These are phyloP conservation scores for Haplosporangium gracile DNA, from an alignment of 192 early-diverging fungal genomes.

Conservation along the genomic window DNA sequence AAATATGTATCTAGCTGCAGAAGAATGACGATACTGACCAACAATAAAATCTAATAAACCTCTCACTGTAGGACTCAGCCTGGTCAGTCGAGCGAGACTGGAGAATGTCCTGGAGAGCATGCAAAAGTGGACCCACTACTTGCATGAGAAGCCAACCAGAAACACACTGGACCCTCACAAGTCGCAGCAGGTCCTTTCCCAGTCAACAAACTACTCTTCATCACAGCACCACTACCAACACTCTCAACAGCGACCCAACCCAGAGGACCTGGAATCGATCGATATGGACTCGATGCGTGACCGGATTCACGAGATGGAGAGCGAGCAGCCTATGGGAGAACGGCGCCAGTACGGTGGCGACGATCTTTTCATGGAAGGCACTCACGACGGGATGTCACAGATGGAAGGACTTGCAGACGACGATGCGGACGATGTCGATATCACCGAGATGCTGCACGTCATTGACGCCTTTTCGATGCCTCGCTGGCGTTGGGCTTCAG, in stretches of 20 bases:
- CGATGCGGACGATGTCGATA: constrained; percentile 63
- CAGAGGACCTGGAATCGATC: constrained; percentile 14
- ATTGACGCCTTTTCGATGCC: constrained; percentile 84
- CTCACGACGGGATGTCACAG: constrained; percentile 8
- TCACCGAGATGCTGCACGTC: constrained; percentile 71
- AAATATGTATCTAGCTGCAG: background rate
- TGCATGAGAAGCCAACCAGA: constrained; percentile 46
- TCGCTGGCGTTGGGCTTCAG: constrained; percentile 73
- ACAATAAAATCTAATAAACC: background rate
- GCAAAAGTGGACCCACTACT: constrained; percentile 54
- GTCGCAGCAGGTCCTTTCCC: constrained; percentile 10
- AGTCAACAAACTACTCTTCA: background rate
- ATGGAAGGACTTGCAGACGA: constrained; percentile 24
- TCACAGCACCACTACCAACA: constrained; percentile 11
- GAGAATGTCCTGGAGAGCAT: constrained; percentile 49
- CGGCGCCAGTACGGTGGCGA: constrained; percentile 1
- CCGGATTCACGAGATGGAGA: constrained; percentile 65
- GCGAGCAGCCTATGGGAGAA: constrained; percentile 35
- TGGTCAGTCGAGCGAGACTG: constrained; percentile 36
- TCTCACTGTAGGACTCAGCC: constrained; percentile 14
- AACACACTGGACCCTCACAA: constrained; percentile 49
- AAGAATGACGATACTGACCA: background rate
- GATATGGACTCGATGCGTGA: constrained; percentile 57
- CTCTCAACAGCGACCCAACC: constrained; percentile 20
- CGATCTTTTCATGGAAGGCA: background rate